These are phyloP conservation scores for Bassia scoparia DNA, from an alignment of 148 eudicot species.

Conservation along the genomic window DNA sequence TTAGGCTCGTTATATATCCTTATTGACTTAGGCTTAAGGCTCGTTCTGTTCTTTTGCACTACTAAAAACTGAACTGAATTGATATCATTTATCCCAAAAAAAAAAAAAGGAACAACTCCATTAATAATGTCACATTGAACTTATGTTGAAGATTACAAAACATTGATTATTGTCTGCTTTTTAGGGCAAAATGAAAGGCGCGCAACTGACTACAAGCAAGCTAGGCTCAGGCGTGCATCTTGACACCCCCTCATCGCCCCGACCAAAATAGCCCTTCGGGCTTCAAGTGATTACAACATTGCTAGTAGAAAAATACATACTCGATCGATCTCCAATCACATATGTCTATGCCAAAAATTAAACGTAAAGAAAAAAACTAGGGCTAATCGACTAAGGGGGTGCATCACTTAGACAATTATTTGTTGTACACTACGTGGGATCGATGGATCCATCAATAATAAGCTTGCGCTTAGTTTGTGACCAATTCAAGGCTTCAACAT, in stretches of 20 bases:
- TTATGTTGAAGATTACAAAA: not conserved
- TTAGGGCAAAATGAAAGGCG: not conserved
- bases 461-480: constrained; percentile 19
- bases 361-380: not conserved
- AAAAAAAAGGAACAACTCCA: too few relatives aligned
- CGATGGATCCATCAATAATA: not conserved
- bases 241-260: constrained; percentile 19
- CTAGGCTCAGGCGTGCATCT: constrained; percentile 22
- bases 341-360: not conserved
- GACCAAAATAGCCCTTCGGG: constrained; percentile 6
- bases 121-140: not conserved
- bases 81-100: too few relatives aligned
- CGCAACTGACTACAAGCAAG: not conserved
- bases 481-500: not conserved
- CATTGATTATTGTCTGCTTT: not conserved
- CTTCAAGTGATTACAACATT: not conserved
- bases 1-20: too few relatives aligned
- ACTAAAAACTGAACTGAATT: too few relatives aligned
- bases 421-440: too few relatives aligned
- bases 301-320: not conserved
- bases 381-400: not conserved
- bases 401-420: not conserved
- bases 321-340: not conserved
- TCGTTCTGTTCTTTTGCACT: too few relatives aligned
- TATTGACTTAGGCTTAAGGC: too few relatives aligned